Evolutionary conservation across 1,139 yeast species (phyloP).

Genomic region (Yamadazyma aaseri): DNA sequence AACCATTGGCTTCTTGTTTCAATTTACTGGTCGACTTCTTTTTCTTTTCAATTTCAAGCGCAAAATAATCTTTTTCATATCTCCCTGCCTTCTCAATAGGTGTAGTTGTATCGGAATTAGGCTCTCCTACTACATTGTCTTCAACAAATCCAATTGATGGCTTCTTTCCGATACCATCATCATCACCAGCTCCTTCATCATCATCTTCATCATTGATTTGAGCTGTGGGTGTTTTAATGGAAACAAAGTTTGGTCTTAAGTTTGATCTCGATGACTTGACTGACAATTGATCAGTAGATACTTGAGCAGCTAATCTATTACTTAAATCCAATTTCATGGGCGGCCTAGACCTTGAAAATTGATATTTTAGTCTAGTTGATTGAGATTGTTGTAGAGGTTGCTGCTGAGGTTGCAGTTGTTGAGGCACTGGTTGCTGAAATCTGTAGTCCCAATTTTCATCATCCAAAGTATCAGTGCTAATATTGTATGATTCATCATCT

Average conservation of each 20-base stretch:
- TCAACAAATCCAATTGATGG: conserved; percentile 34
- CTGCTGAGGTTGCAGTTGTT: too few relatives aligned
- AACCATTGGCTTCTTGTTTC: conserved; percentile 9
- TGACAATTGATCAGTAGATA: conserved; percentile 22
- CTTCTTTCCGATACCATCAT: conserved; percentile 18
- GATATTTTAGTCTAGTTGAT: neutral
- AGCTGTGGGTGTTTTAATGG: conserved; percentile 76
- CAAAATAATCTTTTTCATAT: conserved; percentile 18
- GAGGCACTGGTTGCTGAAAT: neutral
- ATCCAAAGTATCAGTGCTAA: neutral
- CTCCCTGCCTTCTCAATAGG: conserved; percentile 16
- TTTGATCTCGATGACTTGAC: conserved; percentile 34
- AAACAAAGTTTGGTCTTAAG: conserved; percentile 69
- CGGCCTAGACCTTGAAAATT: neutral
- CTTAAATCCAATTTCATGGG: conserved; percentile 6
- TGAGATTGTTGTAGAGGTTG: neutral
- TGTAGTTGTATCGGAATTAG: conserved; percentile 8
- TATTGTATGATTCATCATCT: conserved; percentile 16
- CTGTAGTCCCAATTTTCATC: neutral
- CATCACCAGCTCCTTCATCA: conserved; percentile 45
- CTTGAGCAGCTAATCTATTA: conserved; percentile 10
- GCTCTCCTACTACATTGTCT: conserved; percentile 17
- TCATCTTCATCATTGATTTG: conserved; percentile 64
- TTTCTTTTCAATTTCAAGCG: conserved; percentile 12
- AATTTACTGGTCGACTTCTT: conserved; percentile 8